Evolutionary conservation across 1,139 yeast species (phyloP), one percentile per base, ranked within the genome.

Genomic region (Arxiozyma telluris): DNA sequence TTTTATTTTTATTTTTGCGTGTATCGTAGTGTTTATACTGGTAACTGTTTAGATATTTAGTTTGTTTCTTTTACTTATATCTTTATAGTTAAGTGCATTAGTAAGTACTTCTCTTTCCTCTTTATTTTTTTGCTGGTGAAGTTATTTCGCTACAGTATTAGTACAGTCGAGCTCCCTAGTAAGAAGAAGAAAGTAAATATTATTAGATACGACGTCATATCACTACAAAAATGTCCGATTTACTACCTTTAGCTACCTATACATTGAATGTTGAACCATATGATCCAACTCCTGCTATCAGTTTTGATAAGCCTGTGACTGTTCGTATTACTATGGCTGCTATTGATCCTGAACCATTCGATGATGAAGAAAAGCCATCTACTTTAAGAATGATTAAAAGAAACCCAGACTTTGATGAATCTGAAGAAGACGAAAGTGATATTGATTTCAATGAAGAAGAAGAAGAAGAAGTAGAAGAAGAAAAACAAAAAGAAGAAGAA

Each of bases 291-390:
- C 90, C 91, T 58, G 96, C 97, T 59, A 82, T 87, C 68, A 87
- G 84, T 62, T 86, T 84, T 55, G 95, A 87, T 58, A 83, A 83
- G 70, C 96, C 97, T 53, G 85, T 87, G 61, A 84, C 97, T 60
- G 82, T 93, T 63, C 87, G 96, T 73, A 72, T 93, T 67, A 91
- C 98, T 55, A 81, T 93, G 80, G 98, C 97, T 62, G 96, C 98
- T 57, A 79, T 93, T 66, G 97, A 93, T 73, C 96, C 96, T 59
- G 87, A 82, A 67, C 80, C 82, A 58, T 89, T 87, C 66, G 94
- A 87, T 67, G 87, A 87, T 67, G 80, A 77, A 54, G 84, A 78
- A 62, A 82, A 79, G 63, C 98, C 98, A 61, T 83, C 96, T 41
- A 88, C 96, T 64, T 78, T 93, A 68, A 86, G 96, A 76, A 80